Evolutionary conservation across 345 rosid genomes (phyloP), one percentile per base, ranked within the genome.

Genomic region (Arabis hirsuta): DNA sequence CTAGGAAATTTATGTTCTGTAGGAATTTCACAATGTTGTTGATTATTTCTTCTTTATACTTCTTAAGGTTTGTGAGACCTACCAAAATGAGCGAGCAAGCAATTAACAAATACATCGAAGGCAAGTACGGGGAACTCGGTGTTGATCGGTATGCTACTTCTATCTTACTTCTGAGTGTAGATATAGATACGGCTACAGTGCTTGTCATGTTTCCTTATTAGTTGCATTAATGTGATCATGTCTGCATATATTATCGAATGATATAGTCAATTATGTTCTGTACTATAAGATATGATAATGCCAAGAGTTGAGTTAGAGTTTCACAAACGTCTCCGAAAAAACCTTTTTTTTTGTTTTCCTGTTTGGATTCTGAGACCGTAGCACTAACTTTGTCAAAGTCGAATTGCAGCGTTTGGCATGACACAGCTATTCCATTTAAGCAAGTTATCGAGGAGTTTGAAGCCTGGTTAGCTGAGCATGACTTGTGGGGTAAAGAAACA

Each of bases 341-440:
- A 31, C 13, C 16, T 16, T 27, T 43, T 9, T 7, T 22, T 6
- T 44, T 65, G 19, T 26, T 16, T 16, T 16, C 3, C 48, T 65
- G n/a, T 78, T 47, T 34, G n/a, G 44, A 9, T 57, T 9, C 56
- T 36, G 27, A 53, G 64, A 62, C 54, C 48, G n/a, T 63, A 7
- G 3, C 34, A 3, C 63, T 48, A 66, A 65, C 27, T 34, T 20
- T 32, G 42, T 8, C 31, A 34, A 71, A 50, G 8, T 67, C 43
- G 45, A 55, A 74, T 79, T 80, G 76, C 85, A 94, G 98, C 22
- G 96, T 94, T 32, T 94, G 96, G 98, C 97, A 94, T 82, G 97
- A 90, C 76, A 94, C 96, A 12, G 96, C 98, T 72, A 73, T 87
- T 60, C 84, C 92, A 62, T 94, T 94, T 81, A 78, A 73, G 73